A percentile compares a stretch with the other conserved stretches of the same genome.
phyloP scores from a whole-genome alignment of 768 basidiomycete species.

The Tylopilus balloui region DNA sequence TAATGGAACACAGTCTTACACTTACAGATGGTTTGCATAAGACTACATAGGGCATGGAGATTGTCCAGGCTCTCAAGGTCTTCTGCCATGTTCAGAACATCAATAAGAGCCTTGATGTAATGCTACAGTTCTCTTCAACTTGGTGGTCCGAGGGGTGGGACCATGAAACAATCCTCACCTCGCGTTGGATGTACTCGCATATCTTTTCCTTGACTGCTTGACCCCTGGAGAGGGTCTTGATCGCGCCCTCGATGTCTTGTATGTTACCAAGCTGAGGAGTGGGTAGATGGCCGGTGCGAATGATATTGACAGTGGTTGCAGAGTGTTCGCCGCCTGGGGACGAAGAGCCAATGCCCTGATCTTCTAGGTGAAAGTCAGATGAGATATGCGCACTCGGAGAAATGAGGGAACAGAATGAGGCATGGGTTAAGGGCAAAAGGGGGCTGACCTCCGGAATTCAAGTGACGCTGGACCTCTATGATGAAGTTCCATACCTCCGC shows the following conservation, averaged over 20 bases:
- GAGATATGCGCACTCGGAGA: constrained; percentile 19
- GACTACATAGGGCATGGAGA: constrained; percentile 82
- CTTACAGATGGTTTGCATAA: constrained; percentile 94
- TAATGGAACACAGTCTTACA: constrained; percentile 7
- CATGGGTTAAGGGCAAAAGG: constrained; percentile 19
- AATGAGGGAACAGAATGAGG: constrained; percentile 4
- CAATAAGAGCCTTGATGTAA: constrained; percentile 83
- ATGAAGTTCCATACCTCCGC: constrained; percentile 98
- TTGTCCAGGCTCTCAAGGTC: constrained; percentile 89
- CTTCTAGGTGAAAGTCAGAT: constrained; percentile 33
- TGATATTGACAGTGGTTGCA: constrained; percentile 58
- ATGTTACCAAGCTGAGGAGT: constrained; percentile 74
- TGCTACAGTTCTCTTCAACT: constrained; percentile 44
- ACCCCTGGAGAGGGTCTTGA: constrained; percentile 72
- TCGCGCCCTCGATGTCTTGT: constrained; percentile 70
- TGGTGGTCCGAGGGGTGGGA: not conserved
- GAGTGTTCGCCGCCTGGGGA: constrained; percentile 63
- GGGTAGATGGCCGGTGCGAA: constrained; percentile 71
- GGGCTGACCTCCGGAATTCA: constrained; percentile 58
- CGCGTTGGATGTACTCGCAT: constrained; percentile 82
- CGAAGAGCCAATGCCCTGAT: constrained; percentile 47
- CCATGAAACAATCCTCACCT: constrained; percentile 47
- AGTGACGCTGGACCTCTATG: constrained; percentile 81
- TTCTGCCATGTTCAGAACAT: constrained; percentile 84
- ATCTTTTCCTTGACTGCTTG: constrained; percentile 73